Percentiles rank a stretch among this genome's conserved stretches.
Conservation (phyloP, 768 basidiomycete genomes). For the Chlorophyllum brunneum region DNA sequence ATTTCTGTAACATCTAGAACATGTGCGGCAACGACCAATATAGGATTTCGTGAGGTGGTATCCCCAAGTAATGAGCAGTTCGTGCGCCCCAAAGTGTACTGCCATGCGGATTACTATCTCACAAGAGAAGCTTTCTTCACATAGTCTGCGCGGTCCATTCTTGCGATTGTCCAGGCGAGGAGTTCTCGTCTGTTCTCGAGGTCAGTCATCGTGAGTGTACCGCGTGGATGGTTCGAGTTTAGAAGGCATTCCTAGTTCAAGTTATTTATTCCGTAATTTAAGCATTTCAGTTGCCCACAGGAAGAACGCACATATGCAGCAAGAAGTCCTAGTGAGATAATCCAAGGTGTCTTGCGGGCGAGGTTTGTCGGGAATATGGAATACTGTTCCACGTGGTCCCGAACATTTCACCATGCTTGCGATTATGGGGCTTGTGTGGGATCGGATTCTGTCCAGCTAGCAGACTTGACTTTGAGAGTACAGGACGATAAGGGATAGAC, state of each 20-base stretch:
- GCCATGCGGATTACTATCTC: conserved; percentile 2
- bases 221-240: neutral
- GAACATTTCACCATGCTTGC: too few relatives aligned
- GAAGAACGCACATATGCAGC: neutral
- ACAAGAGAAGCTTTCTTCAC: neutral
- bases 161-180: neutral
- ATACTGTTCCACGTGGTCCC: too few relatives aligned
- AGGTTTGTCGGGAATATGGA: too few relatives aligned
- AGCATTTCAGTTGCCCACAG: neutral
- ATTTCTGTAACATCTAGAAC: neutral
- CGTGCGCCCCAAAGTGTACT: neutral
- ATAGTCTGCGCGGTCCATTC: neutral
- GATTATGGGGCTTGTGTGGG: too few relatives aligned
- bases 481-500: too few relatives aligned
- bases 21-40: neutral
- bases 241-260: neutral
- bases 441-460: too few relatives aligned
- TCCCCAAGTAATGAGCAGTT: neutral
- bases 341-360: too few relatives aligned
- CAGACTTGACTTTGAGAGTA: too few relatives aligned
- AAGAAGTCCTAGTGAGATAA: neutral
- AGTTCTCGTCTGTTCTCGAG: neutral
- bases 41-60: neutral
- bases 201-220: neutral
- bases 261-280: neutral